These are phyloP conservation scores for Hortiboletus flavorubellus DNA, from an alignment of 768 basidiomycete species.

Conservation along the genomic window DNA sequence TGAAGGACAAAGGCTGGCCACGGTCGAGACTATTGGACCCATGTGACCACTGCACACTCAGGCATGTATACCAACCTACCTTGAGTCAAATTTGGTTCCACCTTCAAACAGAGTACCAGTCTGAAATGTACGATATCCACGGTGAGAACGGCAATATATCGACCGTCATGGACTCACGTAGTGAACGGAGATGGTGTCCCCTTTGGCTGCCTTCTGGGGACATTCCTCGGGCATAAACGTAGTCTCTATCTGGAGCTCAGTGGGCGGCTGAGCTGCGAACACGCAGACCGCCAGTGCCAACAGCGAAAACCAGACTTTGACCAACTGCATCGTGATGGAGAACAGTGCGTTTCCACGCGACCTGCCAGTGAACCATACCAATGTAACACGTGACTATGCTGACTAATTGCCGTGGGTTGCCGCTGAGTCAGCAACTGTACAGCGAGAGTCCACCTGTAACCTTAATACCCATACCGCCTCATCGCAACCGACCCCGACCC, in stretches of 20 bases:
- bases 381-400: slow-evolving; percentile 1
- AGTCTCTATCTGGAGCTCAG: slow-evolving; percentile 59
- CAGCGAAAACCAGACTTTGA: slow-evolving; percentile 44
- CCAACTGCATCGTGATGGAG: slow-evolving; percentile 46
- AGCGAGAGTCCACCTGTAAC: slow-evolving; percentile 32
- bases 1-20: slow-evolving; percentile 70
- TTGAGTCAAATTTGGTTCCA: slow-evolving; percentile 89
- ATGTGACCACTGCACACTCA: neutral
- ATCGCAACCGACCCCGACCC: slow-evolving; percentile 30
- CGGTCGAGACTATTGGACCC: slow-evolving; percentile 59
- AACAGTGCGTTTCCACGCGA: neutral
- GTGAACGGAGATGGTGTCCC: slow-evolving; percentile 70
- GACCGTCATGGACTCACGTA: slow-evolving; percentile 51
- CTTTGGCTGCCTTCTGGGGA: slow-evolving; percentile 48
- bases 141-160: neutral
- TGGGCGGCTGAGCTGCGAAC: slow-evolving; percentile 47
- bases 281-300: slow-evolving; percentile 48
- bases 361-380: no score
- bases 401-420: slow-evolving; percentile 8
- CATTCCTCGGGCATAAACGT: slow-evolving; percentile 60
- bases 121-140: neutral
- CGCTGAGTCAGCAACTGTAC: slow-evolving; percentile 42
- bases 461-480: slow-evolving; percentile 27
- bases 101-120: slow-evolving; percentile 76
- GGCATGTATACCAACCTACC: slow-evolving; percentile 40